Percentiles rank a stretch among this genome's conserved stretches.
phyloP scores from a whole-genome alignment of 495 filamentous ascomycete species.

The Poronia punctata region DNA sequence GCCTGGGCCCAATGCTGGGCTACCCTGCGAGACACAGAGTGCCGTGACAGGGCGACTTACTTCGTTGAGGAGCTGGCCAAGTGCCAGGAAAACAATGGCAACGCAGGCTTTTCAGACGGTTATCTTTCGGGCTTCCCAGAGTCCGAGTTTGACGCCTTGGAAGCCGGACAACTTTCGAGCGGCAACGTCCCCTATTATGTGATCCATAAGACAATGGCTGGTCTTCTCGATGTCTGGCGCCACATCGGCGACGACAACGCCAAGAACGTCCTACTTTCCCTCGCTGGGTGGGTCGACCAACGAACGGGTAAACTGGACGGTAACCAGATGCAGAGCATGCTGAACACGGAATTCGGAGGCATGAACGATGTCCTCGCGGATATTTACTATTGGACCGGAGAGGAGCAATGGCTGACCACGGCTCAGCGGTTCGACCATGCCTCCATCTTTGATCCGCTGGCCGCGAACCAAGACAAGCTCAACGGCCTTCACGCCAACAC shows the following conservation, averaged over 20 bases:
- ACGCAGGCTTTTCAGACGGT: constrained; percentile 21
- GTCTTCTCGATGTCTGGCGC: constrained; percentile 30
- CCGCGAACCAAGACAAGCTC: constrained; percentile 24
- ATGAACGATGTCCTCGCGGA: constrained; percentile 34
- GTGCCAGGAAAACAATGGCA: constrained; percentile 31
- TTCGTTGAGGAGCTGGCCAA: constrained; percentile 30
- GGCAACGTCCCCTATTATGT: constrained; percentile 26
- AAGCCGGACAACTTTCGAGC: constrained; percentile 19
- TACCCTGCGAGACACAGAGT: constrained; percentile 18
- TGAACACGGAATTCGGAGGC: constrained; percentile 33
- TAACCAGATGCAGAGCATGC: constrained; percentile 29
- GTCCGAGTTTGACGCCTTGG: constrained; percentile 26
- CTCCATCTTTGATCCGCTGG: constrained; percentile 28
- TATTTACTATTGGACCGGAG: constrained; percentile 25
- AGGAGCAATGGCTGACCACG: constrained; percentile 25
- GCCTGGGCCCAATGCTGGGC: constrained; percentile 27
- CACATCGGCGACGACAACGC: constrained; percentile 25
- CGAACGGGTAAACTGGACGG: constrained; percentile 24
- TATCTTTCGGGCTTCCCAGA: constrained; percentile 34
- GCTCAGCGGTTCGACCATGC: constrained; percentile 34
- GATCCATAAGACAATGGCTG: constrained; percentile 25
- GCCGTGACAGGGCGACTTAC: constrained; percentile 24
- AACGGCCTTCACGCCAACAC: constrained; percentile 36
- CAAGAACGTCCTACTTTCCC: constrained; percentile 18
- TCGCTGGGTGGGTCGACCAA: constrained; percentile 31